Percentiles rank a stretch among this genome's conserved stretches.
phyloP scores from a whole-genome alignment of 805 yeast species.

The Diddensiella caesifluorescens region DNA sequence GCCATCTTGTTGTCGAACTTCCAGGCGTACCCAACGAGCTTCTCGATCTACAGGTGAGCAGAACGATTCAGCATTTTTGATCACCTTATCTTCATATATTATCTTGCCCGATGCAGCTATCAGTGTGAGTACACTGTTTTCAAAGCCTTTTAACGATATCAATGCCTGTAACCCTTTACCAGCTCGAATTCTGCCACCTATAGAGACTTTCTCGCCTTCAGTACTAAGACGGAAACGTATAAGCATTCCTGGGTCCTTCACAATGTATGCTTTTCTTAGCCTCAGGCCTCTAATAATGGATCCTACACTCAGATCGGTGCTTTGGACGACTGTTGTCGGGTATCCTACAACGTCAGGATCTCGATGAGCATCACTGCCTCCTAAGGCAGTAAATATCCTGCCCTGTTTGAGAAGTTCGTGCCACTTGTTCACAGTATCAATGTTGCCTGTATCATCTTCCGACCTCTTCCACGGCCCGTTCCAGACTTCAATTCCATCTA shows the following conservation, averaged over 20 bases:
- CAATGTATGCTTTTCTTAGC: constrained; percentile 7
- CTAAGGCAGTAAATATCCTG: constrained; percentile 8
- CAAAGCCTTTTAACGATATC: constrained; percentile 3
- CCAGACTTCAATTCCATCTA: constrained; percentile 17
- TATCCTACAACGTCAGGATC: constrained; percentile 9
- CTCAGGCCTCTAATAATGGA: constrained; percentile 9
- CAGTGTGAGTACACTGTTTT: background rate
- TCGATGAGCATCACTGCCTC: constrained; percentile 15
- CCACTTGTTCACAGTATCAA: constrained; percentile 12
- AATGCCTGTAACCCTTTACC: background rate
- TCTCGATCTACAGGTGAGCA: no score
- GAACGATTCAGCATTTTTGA: background rate
- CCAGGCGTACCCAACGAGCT: constrained; percentile 7
- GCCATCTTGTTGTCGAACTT: constrained; percentile 3
- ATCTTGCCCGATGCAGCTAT: background rate
- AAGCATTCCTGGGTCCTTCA: background rate
- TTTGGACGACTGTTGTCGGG: constrained; percentile 11
- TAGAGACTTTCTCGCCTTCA: background rate
- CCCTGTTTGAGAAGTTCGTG: constrained; percentile 9
- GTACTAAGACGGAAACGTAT: constrained; percentile 3
- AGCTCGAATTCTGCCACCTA: background rate
- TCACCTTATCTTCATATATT: background rate
- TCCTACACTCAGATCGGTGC: constrained; percentile 7
- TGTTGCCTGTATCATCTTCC: constrained; percentile 8
- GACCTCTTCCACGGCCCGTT: constrained; percentile 15